phyloP scores from a whole-genome alignment of 768 basidiomycete genomes.

The Auricularia cornea region DNA sequence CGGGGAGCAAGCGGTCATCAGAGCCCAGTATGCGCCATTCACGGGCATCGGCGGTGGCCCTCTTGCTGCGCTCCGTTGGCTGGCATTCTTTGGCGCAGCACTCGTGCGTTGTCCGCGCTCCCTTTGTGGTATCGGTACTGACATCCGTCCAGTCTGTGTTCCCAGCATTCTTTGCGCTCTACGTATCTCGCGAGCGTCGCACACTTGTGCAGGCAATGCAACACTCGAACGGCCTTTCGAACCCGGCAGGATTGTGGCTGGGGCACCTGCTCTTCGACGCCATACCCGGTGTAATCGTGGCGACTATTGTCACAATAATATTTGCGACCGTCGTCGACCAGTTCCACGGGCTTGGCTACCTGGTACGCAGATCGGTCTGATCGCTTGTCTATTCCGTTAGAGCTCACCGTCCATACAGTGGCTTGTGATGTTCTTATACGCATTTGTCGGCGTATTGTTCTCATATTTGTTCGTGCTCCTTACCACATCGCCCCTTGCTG shows the following conservation, averaged over 20 bases:
- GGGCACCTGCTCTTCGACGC: conserved; percentile 73
- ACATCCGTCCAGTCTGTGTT: conserved; percentile 49
- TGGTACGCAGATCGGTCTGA: conserved; percentile 34
- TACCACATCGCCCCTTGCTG: conserved; percentile 56
- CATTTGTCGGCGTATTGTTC: conserved; percentile 58
- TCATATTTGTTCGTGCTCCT: conserved; percentile 57
- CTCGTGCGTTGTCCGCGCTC: conserved; percentile 42
- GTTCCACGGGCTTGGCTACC: conserved; percentile 59
- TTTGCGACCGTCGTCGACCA: conserved; percentile 50
- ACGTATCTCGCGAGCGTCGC: conserved; percentile 64
- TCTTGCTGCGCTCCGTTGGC: conserved; percentile 60
- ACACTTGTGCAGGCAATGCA: conserved; percentile 75
- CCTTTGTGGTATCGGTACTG: too few species aligned
- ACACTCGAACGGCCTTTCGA: conserved; percentile 62
- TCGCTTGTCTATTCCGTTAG: not conserved
- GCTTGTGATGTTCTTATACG: conserved; percentile 62
- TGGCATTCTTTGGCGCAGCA: conserved; percentile 61
- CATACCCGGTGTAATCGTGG: conserved; percentile 46
- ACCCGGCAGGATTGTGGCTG: conserved; percentile 66
- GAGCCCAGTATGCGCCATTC: conserved; percentile 48
- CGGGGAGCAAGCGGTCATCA: conserved; percentile 35
- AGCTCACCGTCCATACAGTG: conserved; percentile 37
- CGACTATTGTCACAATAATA: conserved; percentile 56
- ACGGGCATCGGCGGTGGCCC: conserved; percentile 49
- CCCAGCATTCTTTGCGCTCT: conserved; percentile 75